Percentiles rank a stretch among this genome's conserved stretches.
Evolutionary conservation across 2,329 filamentous ascomycete species (phyloP).

Genomic region (Rugonectria rugulosa): DNA sequence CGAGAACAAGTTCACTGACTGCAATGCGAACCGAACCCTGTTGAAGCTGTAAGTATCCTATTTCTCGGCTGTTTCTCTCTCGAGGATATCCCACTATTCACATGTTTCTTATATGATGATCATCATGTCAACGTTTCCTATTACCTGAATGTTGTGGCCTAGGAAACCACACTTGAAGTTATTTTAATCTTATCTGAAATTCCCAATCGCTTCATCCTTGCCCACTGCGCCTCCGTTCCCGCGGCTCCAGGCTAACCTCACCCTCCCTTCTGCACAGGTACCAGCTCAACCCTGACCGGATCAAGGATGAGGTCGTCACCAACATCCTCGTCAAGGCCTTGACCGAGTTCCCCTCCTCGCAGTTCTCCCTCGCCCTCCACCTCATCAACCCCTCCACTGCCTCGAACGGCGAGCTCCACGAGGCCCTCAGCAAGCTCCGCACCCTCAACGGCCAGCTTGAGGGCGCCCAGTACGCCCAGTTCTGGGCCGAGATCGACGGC

Average conservation of each 20-base stretch:
- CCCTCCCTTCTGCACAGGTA: slow-evolving; percentile 67
- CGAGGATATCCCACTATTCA: slow-evolving; percentile 22
- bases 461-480: slow-evolving; percentile 86
- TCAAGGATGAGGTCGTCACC: slow-evolving; percentile 96
- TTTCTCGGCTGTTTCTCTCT: slow-evolving; percentile 21
- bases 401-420: slow-evolving; percentile 76
- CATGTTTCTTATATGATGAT: slow-evolving; percentile 68
- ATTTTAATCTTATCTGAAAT: slow-evolving; percentile 77
- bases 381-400: slow-evolving; percentile 84
- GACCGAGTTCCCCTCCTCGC: slow-evolving; percentile 94
- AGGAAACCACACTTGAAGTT: slow-evolving; percentile 70
- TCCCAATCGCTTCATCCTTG: slow-evolving; percentile 21
- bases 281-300: slow-evolving; percentile 99
- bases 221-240: background rate
- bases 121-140: slow-evolving; percentile 90
- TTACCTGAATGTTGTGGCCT: slow-evolving; percentile 81
- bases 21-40: slow-evolving; percentile 94
- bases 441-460: slow-evolving; percentile 87
- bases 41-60: slow-evolving; percentile 86
- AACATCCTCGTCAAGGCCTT: slow-evolving; percentile 99
- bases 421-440: slow-evolving; percentile 89
- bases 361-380: slow-evolving; percentile 93
- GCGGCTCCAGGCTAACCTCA: slow-evolving; percentile 27
- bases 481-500: slow-evolving; percentile 92
- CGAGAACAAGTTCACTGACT: slow-evolving; percentile 92